Base-by-base conservation (phyloP, 2,329 filamentous ascomycete species). In the Calonectria naviculata region DNA sequence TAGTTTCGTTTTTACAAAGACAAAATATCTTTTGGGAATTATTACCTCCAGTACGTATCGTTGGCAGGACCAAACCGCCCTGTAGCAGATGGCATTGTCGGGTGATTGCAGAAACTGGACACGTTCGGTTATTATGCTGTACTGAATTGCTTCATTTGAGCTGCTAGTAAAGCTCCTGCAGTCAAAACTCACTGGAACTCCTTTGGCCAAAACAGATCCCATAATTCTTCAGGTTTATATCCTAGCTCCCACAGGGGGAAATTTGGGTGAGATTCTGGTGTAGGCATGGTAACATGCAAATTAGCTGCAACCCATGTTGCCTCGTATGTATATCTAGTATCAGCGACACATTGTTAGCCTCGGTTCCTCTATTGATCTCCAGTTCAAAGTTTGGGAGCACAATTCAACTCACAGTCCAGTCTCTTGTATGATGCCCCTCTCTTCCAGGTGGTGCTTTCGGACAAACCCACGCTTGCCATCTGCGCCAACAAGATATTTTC, bases 391-490 rank as follows among this genome's bases (percentile, higher is more conserved):
- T 34, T 34, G 15, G 38, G 5, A n/a, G n/a, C 1, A 29, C 4
- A 2, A 8, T 34, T 26, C 1, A 56, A 19, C 52, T 13, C 10
- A 56, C 52, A 56, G 9, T 17, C 52, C 52, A 3, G 52, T 56
- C 21, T 49, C 28, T 21, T 67, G 65, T 13, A 21, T 15, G 21
- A 67, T 42, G 1, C 65, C 54, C 10, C 21, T 21, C 5, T 21
- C 24, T 29, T 67, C 65, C 13, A 67, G 54, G 34, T 60, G 60
- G 19, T 61, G 38, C 56, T 67, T 67, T 15, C 65, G 65, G 24
- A 61, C 54, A 26, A 52, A 47, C 19, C 65, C 65, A 8, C 38
- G 38, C 17, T 67, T 67, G 24, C 65, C 65, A 24, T 67, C 65
- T 21, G 65, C 65, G 5, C 65, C 65, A n/a, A 67, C 54, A 1